Evolutionary conservation across 768 basidiomycete genomes (phyloP).

Genomic region (Amanita polypyramis): DNA sequence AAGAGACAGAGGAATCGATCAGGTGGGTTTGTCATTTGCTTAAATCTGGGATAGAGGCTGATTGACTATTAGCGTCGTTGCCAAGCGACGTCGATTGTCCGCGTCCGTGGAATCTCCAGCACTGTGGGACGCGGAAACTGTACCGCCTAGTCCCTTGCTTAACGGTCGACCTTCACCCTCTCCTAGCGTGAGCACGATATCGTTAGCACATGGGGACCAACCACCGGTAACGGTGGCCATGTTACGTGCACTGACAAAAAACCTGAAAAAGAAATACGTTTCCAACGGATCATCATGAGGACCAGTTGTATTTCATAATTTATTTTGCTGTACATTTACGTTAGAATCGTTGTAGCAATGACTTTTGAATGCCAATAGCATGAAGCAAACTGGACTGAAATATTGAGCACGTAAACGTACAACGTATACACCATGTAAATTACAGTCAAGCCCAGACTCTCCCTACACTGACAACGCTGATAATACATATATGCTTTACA

Average conservation of each 20-base stretch:
- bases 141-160: constrained; percentile 22
- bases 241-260: constrained; percentile 48
- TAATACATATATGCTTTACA: not conserved
- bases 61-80: constrained; percentile 9
- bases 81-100: constrained; percentile 36
- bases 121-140: constrained; percentile 22
- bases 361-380: not conserved
- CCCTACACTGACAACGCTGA: not conserved
- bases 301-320: not conserved
- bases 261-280: constrained; percentile 40
- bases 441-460: not conserved
- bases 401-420: not conserved
- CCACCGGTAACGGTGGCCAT: constrained; percentile 45
- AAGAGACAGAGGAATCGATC: constrained; percentile 24
- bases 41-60: not conserved
- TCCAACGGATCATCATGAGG: not conserved
- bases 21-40: constrained; percentile 22
- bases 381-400: not conserved
- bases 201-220: constrained; percentile 21
- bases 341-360: not conserved
- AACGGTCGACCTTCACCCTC: constrained; percentile 33
- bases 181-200: constrained; percentile 33
- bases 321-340: constrained; percentile 5
- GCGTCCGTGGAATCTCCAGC: constrained; percentile 20
- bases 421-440: not conserved